Evolutionary conservation across 2,329 filamentous ascomycete species (phyloP).

Genomic region (Colletotrichum sp.): DNA sequence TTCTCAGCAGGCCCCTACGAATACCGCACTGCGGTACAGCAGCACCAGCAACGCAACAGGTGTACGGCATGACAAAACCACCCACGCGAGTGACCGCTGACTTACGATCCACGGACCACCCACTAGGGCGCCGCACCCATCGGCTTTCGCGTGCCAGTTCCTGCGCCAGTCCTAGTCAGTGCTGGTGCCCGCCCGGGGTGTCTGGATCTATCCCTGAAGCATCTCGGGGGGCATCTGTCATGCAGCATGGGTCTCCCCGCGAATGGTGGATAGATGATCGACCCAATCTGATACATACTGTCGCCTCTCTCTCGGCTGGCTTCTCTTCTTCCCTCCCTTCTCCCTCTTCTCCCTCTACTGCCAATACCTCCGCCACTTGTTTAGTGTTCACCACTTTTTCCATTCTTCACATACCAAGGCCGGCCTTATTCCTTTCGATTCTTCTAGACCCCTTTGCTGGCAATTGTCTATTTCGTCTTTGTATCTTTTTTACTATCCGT

Average conservation of each 20-base stretch:
- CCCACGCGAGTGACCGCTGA: constrained; percentile 8
- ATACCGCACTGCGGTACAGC: neutral
- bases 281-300: constrained; percentile 25
- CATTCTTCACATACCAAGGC: constrained; percentile 19
- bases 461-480: constrained; percentile 6
- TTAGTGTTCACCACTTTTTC: constrained; percentile 11
- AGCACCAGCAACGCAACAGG: neutral
- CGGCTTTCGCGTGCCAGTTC: constrained; percentile 22
- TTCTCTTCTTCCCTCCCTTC: constrained; percentile 1
- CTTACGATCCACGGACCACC: constrained; percentile 14
- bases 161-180: constrained; percentile 22
- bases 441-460: constrained; percentile 19
- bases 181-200: constrained; percentile 21
- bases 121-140: constrained; percentile 20
- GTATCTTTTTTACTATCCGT: neutral
- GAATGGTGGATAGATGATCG: constrained; percentile 21
- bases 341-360: constrained; percentile 7
- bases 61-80: neutral
- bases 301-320: constrained; percentile 18
- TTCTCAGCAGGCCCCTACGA: neutral
- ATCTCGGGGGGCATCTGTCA: constrained; percentile 17
- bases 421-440: constrained; percentile 22
- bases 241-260: constrained; percentile 23
- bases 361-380: neutral
- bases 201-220: constrained; percentile 21